Evolutionary conservation across 2,329 filamentous ascomycete species (phyloP), one percentile per base, ranked within the genome.

Genomic region (Colletotrichum cuscutae): DNA sequence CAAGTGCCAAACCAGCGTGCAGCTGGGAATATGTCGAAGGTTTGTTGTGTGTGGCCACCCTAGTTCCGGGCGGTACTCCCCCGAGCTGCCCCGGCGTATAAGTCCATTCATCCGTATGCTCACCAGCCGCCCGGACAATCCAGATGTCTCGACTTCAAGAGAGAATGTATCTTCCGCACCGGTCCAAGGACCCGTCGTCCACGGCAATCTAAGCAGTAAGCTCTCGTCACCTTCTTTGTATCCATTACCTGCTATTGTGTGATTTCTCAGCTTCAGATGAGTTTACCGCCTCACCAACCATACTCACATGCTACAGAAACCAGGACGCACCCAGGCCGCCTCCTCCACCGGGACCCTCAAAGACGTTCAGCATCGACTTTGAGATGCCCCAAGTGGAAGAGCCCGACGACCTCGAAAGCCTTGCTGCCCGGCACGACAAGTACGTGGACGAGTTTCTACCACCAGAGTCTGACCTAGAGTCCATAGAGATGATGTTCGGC

Each of bases 301-400:
- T 73, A 28, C 37, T 5, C 49, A 72, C 76, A 74, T 74, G 73
- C 52, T 12, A 70, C 73, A 74, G 65, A 15, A 75, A 75, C 65
- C 68, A 73, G 64, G 67, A 70, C 69, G 63, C 72, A 32, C 68
- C 68, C 32, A 72, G 66, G 60, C 78, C 76, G 42, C 78, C 77
- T 6, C 80, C 79, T 24, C 80, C 81, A 1, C 79, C 85, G 3
- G 81, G 81, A 3, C 84, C 85, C 0, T 84, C 85, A 75, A 85
- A 85, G 81, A 89, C 84, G 19, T 88, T 89, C 77, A 87, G 83
- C 76, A 88, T 88, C 77, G 84, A 89, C 80, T 88, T 88, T 77
- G 81, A 84, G 66, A 82, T 89, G 76, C 80, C 85, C 0, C 80
- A 78, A 6, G 79, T 78, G 42, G 78, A 83, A 6, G 83, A 86